Evolutionary conservation across 352 stramenopile genomes (phyloP), one percentile per base, ranked within the genome.

Genomic region (Pythium diclinum): DNA sequence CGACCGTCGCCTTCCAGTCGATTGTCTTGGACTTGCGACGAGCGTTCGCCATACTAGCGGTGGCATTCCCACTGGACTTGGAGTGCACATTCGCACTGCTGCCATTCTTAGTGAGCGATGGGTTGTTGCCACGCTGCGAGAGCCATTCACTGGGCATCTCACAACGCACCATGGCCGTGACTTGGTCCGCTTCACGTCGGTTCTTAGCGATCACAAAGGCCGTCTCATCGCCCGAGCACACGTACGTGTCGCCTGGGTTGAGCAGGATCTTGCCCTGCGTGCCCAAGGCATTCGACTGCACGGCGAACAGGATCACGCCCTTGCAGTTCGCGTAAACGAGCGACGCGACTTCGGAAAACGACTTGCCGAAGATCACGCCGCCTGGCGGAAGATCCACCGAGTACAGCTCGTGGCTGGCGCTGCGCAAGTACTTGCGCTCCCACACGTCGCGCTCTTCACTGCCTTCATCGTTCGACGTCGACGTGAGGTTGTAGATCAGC

Each of bases 401-500:
- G 68, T 95, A 95, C 34, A 95, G 70, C 56, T 95, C 86, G 19
- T 93, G 84, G 49, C 79, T 88, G 10, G 86, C 76, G 28, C 86
- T 85, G 34, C 83, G 76, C 49, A 92, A 61, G 58, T 95, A 95
- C 38, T 82, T 78, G 34, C 82, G 77, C 32, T 92, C 72, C 86
- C 86, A 95, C 17, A 61, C 67, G 17, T 73, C 67, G 6, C 64
- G 70, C 11, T 44, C 33, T 1, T 67, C 60, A 0, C 76, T 55
- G 11, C 59, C 67, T 60, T 84, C 77, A 47, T 83, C 89, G 55
- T 83, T 92, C 8, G 86, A 92, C 9, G 84, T 92, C 3, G 83
- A 88, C 28, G 86, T 95, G 32, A 95, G 65, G 44, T 90, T 93
- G 69, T 95, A 95, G 44, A 95, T 91, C 64, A 95, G 86, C 11